Evolutionary conservation across 2,329 filamentous ascomycete species (phyloP), one percentile per base, ranked within the genome.

Genomic region (Pseudopithomyces maydicus): DNA sequence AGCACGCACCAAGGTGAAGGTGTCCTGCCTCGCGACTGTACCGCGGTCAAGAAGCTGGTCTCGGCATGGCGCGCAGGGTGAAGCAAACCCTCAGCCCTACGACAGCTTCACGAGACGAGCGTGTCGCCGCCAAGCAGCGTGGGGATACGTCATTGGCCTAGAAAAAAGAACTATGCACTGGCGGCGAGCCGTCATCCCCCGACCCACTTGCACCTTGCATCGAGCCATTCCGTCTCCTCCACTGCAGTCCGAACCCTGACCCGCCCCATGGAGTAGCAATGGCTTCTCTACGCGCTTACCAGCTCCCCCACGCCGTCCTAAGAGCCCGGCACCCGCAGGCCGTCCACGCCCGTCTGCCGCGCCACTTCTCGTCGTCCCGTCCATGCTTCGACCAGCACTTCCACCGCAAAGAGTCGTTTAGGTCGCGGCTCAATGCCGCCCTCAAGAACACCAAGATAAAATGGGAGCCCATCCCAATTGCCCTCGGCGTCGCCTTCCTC

Each of bases 381-480:
- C 75, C 74, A 59, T 71, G 73, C 54, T 72, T 75, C 54, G 75
- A 79, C 56, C 68, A 78, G 45, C 70, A 76, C 42, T 71, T 77
- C 48, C 75, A 80, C 59, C 66, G 70, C 23, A 79, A 80, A 64
- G 79, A 82, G 58, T 82, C 82, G n/a, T 88, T 88, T 68, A 70
- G 81, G 54, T 81, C 83, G 36, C 78, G 85, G 61, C 75, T 88
- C 49, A 79, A 84, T 38, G 81, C 81, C 51, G 86, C 88, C 36
- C 81, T 88, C 64, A 79, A 81, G 38, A 81, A 83, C 38, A 90
- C 88, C 33, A 88, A 85, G 75, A 83, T 95, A 59, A 86, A 90
- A 80, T 97, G 93, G 93, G 91, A 92, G 76, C 91, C 90, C 45
- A 96, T 97, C 65, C 93, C 93, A 20, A 85, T 97, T 54, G 91